Percentiles rank a stretch among this genome's conserved stretches.
phyloP scores from a whole-genome alignment of 805 yeast genomes.

The Cyberlindnera petersonii region DNA sequence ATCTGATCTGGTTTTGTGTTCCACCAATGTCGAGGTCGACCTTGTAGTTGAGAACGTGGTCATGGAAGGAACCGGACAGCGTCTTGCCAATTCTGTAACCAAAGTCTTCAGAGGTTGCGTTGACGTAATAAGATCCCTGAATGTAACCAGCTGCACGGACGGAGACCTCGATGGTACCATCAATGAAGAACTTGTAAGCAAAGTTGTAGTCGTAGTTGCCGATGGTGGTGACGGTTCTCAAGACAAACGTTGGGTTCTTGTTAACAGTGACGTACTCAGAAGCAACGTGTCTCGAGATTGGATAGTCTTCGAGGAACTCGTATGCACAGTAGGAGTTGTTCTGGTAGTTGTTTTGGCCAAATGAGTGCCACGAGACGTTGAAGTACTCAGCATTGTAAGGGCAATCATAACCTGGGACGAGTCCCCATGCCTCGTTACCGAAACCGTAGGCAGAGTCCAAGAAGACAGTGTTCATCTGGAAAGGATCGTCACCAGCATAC shows the following conservation, averaged over 20 bases:
- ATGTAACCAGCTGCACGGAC: conserved; percentile 31
- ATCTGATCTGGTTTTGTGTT: conserved; percentile 20
- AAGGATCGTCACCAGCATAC: conserved; percentile 31
- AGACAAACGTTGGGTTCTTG: conserved; percentile 25
- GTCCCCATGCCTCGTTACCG: conserved; percentile 30
- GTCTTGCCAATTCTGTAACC: conserved; percentile 25
- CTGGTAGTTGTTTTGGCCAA: conserved; percentile 23
- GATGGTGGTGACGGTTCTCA: conserved; percentile 26
- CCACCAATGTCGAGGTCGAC: conserved; percentile 30
- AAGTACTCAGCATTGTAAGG: conserved; percentile 30
- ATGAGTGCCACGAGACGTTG: conserved; percentile 27
- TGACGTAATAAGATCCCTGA: conserved; percentile 28
- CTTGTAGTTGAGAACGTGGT: conserved; percentile 27
- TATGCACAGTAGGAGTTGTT: conserved; percentile 29
- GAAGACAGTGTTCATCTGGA: conserved; percentile 27
- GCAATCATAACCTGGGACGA: conserved; percentile 30
- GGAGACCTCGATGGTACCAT: conserved; percentile 29
- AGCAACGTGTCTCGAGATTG: conserved; percentile 24
- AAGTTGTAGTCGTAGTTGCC: conserved; percentile 29
- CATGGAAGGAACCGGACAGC: conserved; percentile 30
- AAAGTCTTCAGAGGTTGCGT: conserved; percentile 18
- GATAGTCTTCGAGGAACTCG: conserved; percentile 24
- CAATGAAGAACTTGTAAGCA: conserved; percentile 23
- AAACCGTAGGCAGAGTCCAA: conserved; percentile 28
- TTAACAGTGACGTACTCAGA: conserved; percentile 18